A percentile compares a stretch with the other conserved stretches of the same genome.
These are phyloP conservation scores for Monascus purpureus DNA, from an alignment of 495 filamentous ascomycete species.

Conservation along the genomic window DNA sequence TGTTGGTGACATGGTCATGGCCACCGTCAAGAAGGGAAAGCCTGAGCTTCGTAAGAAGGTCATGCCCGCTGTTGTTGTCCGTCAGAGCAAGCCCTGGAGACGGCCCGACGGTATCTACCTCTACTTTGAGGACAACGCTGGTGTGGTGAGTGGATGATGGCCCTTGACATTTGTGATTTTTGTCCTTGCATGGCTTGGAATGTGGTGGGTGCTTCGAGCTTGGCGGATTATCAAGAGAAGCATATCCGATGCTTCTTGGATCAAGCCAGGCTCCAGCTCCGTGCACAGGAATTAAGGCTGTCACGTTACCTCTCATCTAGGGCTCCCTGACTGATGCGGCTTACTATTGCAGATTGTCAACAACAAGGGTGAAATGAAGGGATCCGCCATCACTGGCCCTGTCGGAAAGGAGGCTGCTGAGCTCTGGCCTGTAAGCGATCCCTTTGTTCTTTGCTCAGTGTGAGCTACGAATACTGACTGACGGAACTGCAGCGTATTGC, in stretches of 20 bases:
- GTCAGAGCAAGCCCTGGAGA: slow-evolving; percentile 99
- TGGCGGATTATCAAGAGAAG: too few relatives aligned
- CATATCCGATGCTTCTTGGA: too few relatives aligned
- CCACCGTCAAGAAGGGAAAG: slow-evolving; percentile 99
- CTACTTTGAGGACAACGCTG: slow-evolving; percentile 99
- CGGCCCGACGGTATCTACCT: slow-evolving; percentile 93
- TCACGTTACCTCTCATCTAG: too few relatives aligned
- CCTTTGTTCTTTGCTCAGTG: slow-evolving; percentile 1
- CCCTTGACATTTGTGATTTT: slow-evolving; percentile 1
- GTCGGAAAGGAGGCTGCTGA: slow-evolving; percentile 99
- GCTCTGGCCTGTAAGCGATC: slow-evolving; percentile 81
- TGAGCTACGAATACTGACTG: background rate
- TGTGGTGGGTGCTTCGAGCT: too few relatives aligned
- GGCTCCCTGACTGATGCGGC: too few relatives aligned
- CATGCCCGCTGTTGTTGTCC: slow-evolving; percentile 95
- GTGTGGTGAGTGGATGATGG: slow-evolving; percentile 58
- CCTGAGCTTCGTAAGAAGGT: slow-evolving; percentile 99
- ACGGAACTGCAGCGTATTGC: slow-evolving; percentile 68
- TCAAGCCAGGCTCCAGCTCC: too few relatives aligned
- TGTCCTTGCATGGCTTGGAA: background rate
- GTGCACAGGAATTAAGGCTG: too few relatives aligned
- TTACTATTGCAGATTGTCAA: slow-evolving; percentile 81
- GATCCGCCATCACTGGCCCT: slow-evolving; percentile 94
- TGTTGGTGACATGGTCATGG: slow-evolving; percentile 99
- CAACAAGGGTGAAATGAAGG: slow-evolving; percentile 99